Conservation (phyloP, 805 yeast genomes). For the Candida boidinii region DNA sequence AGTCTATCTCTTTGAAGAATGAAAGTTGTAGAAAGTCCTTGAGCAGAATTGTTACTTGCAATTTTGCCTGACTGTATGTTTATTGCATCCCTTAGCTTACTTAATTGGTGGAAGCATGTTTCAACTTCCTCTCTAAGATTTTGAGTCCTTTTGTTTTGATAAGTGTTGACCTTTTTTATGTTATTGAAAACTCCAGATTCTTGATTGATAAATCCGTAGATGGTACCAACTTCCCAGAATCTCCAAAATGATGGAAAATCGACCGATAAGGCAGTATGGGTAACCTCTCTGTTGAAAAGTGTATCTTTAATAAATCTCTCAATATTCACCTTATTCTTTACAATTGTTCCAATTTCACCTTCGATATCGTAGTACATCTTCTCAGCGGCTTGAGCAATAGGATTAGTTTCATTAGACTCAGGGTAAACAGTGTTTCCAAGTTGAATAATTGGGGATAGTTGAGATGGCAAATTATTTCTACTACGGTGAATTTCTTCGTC, state of each 20-base stretch:
- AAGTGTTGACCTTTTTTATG: background rate
- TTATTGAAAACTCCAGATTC: background rate
- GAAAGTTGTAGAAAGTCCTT: too few relatives aligned
- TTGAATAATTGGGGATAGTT: constrained; percentile 16
- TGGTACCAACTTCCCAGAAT: constrained; percentile 16
- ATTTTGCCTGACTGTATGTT: too few relatives aligned
- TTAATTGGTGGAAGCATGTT: too few relatives aligned
- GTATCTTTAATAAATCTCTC: constrained; percentile 19
- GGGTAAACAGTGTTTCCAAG: constrained; percentile 17
- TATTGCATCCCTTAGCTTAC: too few relatives aligned
- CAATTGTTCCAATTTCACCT: constrained; percentile 19
- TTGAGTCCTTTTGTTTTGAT: too few relatives aligned
- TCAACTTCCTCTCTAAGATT: too few relatives aligned
- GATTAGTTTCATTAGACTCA: constrained; percentile 5
- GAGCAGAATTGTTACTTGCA: too few relatives aligned
- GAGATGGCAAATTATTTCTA: constrained; percentile 10
- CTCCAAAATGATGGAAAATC: constrained; percentile 22
- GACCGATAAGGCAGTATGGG: constrained; percentile 17
- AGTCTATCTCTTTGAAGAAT: too few relatives aligned
- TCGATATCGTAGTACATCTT: constrained; percentile 20
- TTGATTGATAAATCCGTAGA: constrained; percentile 3
- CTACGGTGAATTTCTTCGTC: constrained; percentile 20
- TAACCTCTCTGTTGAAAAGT: constrained; percentile 3
- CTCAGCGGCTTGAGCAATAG: constrained; percentile 17
- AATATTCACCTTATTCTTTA: constrained; percentile 11